Evolutionary conservation across 2,329 filamentous ascomycete genomes (phyloP).

Genomic region (Knoxdaviesia proteae): DNA sequence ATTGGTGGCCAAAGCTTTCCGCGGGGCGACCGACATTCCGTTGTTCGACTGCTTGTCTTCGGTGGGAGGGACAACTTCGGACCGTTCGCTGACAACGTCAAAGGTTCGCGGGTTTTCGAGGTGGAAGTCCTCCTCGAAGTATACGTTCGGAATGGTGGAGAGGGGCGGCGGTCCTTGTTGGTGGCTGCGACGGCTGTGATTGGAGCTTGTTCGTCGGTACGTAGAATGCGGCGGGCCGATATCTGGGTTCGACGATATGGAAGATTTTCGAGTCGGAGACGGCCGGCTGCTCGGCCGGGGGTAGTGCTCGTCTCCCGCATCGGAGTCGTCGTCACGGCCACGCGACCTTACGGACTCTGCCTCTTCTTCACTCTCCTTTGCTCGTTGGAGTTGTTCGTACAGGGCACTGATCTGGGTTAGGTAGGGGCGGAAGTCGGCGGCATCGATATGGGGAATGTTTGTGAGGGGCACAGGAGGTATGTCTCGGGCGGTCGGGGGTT

Average conservation of each 20-base stretch:
- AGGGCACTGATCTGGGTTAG: slow-evolving; percentile 66
- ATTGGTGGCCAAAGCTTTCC: slow-evolving; percentile 85
- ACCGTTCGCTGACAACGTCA: slow-evolving; percentile 87
- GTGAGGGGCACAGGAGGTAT: slow-evolving; percentile 86
- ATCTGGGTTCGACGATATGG: slow-evolving; percentile 25
- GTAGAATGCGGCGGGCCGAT: slow-evolving; percentile 3
- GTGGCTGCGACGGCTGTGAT: slow-evolving; percentile 24
- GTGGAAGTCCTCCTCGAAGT: slow-evolving; percentile 88
- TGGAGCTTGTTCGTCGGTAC: slow-evolving; percentile 1
- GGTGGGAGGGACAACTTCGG: slow-evolving; percentile 66
- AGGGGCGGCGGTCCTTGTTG: slow-evolving; percentile 62
- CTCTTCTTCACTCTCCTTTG: slow-evolving; percentile 58
- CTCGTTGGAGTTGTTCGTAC: slow-evolving; percentile 73
- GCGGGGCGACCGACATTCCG: slow-evolving; percentile 25
- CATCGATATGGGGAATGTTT: slow-evolving; percentile 66
- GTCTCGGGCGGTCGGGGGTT: slow-evolving; percentile 65
- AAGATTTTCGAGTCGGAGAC: slow-evolving; percentile 17
- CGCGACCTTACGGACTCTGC: slow-evolving; percentile 19
- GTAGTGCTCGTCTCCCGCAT: slow-evolving; percentile 20
- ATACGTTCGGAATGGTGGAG: slow-evolving; percentile 79
- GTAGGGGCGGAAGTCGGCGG: slow-evolving; percentile 65
- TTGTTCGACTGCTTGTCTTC: slow-evolving; percentile 35
- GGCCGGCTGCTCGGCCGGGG: slow-evolving; percentile 23
- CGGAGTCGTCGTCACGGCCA: slow-evolving; percentile 19
- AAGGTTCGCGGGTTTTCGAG: slow-evolving; percentile 92